A percentile compares a stretch with the other conserved stretches of the same genome.
Conservation (phyloP, 345 rosid genomes). For the Eucalyptus cloeziana region DNA sequence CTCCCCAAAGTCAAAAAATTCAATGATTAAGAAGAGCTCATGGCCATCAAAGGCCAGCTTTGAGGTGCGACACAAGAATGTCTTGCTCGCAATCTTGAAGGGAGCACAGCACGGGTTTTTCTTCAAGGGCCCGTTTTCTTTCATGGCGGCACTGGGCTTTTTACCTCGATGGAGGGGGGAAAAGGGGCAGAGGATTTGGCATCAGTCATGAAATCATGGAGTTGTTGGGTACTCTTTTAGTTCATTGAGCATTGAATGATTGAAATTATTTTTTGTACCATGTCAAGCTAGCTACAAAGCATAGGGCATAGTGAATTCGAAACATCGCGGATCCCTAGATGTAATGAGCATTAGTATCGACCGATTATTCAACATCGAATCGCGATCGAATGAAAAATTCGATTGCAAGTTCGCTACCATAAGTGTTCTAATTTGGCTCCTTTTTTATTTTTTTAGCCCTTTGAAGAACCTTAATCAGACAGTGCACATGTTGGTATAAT, state of each 20-base stretch:
- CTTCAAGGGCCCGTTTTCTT: neutral
- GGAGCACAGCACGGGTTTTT: neutral
- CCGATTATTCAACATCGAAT: accelerated
- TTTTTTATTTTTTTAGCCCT: neutral
- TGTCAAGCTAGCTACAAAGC: neutral
- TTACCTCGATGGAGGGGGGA: neutral
- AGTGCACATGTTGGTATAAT: neutral
- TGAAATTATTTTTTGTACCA: neutral
- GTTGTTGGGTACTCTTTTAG: neutral
- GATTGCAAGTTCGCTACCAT: neutral
- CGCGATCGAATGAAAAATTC: neutral
- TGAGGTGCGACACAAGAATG: neutral
- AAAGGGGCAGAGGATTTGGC: neutral
- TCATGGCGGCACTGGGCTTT: neutral
- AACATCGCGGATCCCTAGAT: neutral
- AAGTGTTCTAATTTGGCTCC: neutral
- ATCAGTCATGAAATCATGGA: neutral
- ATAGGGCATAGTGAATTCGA: neutral
- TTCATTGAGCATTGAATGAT: neutral
- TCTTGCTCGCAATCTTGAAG: neutral
- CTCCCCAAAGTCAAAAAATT: neutral
- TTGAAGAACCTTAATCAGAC: neutral
- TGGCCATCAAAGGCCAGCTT: neutral
- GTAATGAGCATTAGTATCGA: accelerated
- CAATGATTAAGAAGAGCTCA: neutral